These are phyloP conservation scores for Blastobotrys mokoenaii DNA, from an alignment of 805 yeast genomes.

Conservation along the genomic window DNA sequence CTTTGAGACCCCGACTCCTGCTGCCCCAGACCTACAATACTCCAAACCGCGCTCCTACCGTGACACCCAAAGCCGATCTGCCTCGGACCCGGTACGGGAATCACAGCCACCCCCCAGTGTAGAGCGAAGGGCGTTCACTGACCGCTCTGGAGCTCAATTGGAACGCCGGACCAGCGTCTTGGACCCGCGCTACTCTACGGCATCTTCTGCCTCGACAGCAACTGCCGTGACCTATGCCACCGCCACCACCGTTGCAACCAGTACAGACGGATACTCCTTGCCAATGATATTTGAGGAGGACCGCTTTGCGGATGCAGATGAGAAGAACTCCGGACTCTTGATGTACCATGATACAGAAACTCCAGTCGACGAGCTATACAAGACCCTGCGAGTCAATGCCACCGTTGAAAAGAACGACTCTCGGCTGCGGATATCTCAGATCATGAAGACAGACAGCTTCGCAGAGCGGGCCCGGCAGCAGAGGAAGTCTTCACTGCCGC, in stretches of 20 bases:
- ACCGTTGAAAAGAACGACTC: not conserved
- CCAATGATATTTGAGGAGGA: slow-evolving; percentile 35
- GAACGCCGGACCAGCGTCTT: slow-evolving; percentile 7
- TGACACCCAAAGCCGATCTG: slow-evolving; percentile 6
- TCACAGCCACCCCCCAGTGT: too few species aligned
- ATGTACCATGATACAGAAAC: slow-evolving; percentile 14
- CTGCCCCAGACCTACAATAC: not conserved
- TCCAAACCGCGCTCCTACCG: slow-evolving; percentile 1
- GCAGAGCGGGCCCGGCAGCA: not conserved
- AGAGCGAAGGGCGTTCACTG: slow-evolving; percentile 3
- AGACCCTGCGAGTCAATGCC: slow-evolving; percentile 3
- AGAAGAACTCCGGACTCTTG: slow-evolving; percentile 27
- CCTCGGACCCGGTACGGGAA: slow-evolving; percentile 1
- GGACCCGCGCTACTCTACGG: slow-evolving; percentile 4
- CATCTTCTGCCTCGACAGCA: slow-evolving; percentile 1
- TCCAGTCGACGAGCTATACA: slow-evolving; percentile 4
- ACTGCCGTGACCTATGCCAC: not conserved
- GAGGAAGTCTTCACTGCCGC: not conserved
- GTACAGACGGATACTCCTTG: slow-evolving; percentile 17
- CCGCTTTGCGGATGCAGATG: slow-evolving; percentile 31
- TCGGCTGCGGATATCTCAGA: not conserved
- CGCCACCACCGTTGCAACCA: not conserved
- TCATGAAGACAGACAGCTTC: not conserved
- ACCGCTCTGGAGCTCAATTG: not conserved
- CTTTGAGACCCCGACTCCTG: slow-evolving; percentile 3